phyloP scores from a whole-genome alignment of 176 grass and related monocot genomes.

The Thalia dealbata region DNA sequence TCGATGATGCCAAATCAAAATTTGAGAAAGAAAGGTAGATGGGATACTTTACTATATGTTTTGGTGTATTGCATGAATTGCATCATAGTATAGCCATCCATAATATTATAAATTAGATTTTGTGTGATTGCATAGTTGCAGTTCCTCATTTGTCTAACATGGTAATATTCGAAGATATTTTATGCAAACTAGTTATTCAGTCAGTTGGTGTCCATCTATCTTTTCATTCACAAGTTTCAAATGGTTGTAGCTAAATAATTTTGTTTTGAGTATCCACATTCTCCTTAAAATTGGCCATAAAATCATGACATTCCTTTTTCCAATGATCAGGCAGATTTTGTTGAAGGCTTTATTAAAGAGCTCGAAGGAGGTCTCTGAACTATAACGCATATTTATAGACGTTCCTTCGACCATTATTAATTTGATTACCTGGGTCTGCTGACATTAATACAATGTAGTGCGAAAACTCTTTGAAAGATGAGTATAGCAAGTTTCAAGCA shows the following conservation, averaged over 20 bases:
- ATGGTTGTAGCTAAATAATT: background rate
- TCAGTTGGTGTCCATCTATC: background rate
- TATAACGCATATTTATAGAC: slow-evolving; percentile 1
- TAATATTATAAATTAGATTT: background rate
- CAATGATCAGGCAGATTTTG: slow-evolving; percentile 58
- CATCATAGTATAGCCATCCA: background rate
- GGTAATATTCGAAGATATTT: background rate
- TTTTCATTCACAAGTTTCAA: background rate
- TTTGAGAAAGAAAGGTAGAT: slow-evolving; percentile 67
- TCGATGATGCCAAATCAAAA: slow-evolving; percentile 62
- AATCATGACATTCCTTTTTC: background rate
- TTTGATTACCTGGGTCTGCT: slow-evolving; percentile 14
- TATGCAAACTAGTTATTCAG: background rate
- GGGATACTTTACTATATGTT: too few relatives aligned
- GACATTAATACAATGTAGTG: slow-evolving; percentile 43
- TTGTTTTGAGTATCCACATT: background rate
- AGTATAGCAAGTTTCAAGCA: slow-evolving; percentile 66
- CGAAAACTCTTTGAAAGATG: slow-evolving; percentile 70
- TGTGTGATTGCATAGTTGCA: background rate
- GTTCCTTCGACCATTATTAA: slow-evolving; percentile 9
- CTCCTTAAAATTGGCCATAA: background rate
- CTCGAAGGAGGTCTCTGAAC: slow-evolving; percentile 66
- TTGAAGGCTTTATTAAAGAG: slow-evolving; percentile 59
- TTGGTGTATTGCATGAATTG: background rate
- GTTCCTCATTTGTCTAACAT: background rate